phyloP scores from a whole-genome alignment of 23 red algal genomes.

The Cyanidium caldarium region DNA sequence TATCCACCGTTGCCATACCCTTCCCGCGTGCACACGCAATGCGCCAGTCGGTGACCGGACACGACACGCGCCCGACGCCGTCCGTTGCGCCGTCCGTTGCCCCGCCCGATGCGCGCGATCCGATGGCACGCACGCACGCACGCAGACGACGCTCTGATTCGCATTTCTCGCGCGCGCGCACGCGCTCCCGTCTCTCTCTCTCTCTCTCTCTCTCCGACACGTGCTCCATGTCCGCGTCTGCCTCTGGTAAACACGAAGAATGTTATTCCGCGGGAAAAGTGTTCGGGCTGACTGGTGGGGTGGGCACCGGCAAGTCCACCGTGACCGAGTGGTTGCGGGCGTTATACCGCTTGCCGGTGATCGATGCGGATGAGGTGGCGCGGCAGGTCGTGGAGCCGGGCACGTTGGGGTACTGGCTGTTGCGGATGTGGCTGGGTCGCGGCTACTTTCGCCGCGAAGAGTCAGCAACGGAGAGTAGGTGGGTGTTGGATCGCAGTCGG shows the following conservation, averaged over 20 bases:
- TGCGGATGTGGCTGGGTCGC: constrained; percentile 30
- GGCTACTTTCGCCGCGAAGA: constrained; percentile 17
- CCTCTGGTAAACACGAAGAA: background rate
- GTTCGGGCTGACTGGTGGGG: constrained; percentile 72
- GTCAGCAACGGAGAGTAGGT: background rate
- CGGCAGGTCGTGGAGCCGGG: constrained; percentile 60
- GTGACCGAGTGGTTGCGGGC: constrained; percentile 30
- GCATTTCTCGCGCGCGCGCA: too few species aligned
- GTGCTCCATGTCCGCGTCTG: too few species aligned
- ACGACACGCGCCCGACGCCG: too few species aligned
- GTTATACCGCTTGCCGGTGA: constrained; percentile 11
- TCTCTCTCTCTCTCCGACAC: too few species aligned
- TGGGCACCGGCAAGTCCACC: constrained; percentile 74
- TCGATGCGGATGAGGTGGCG: constrained; percentile 85
- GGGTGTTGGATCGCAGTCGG: constrained; percentile 18
- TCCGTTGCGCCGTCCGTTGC: too few species aligned
- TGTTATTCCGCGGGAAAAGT: background rate
- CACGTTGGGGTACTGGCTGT: constrained; percentile 18
- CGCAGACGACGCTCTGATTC: too few species aligned
- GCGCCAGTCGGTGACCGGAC: too few species aligned
- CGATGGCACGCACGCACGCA: too few species aligned
- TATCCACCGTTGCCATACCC: too few species aligned
- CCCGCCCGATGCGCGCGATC: too few species aligned
- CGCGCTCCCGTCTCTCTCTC: too few species aligned
- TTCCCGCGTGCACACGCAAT: too few species aligned